Conservation (phyloP, 2,329 filamentous ascomycete genomes). For the Teratosphaeria epicoccoides region DNA sequence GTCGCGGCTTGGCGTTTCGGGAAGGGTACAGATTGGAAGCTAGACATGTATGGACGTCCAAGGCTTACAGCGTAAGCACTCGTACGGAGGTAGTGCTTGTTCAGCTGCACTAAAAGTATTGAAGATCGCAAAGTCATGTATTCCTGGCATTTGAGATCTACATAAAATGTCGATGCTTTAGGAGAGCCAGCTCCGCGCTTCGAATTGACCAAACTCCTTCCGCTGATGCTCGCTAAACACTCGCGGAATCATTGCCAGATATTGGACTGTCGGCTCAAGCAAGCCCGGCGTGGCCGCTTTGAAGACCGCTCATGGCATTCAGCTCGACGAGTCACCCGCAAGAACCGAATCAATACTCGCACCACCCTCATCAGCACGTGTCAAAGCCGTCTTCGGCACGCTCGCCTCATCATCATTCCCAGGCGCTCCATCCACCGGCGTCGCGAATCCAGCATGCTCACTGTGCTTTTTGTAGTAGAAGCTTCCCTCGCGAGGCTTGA, state of each 20-base stretch:
- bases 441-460: constrained; percentile 62
- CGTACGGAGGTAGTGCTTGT: neutral
- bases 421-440: neutral
- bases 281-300: too few species aligned
- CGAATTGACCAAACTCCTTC: neutral
- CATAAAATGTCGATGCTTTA: too few species aligned
- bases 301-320: neutral
- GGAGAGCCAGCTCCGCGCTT: neutral
- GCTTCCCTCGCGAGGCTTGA: constrained; percentile 53
- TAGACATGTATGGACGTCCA: too few species aligned
- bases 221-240: neutral
- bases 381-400: neutral
- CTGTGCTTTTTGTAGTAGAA: constrained; percentile 76
- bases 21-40: too few species aligned
- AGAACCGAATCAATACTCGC: neutral
- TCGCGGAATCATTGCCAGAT: neutral
- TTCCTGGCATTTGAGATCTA: too few species aligned
- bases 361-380: neutral
- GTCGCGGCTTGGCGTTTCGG: neutral
- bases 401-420: neutral
- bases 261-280: too few species aligned
- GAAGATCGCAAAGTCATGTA: too few species aligned
- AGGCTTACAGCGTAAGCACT: too few species aligned
- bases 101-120: too few species aligned
- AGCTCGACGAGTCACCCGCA: neutral